phyloP scores from a whole-genome alignment of 352 stramenopile species.

The Globisporangium perplexum region DNA sequence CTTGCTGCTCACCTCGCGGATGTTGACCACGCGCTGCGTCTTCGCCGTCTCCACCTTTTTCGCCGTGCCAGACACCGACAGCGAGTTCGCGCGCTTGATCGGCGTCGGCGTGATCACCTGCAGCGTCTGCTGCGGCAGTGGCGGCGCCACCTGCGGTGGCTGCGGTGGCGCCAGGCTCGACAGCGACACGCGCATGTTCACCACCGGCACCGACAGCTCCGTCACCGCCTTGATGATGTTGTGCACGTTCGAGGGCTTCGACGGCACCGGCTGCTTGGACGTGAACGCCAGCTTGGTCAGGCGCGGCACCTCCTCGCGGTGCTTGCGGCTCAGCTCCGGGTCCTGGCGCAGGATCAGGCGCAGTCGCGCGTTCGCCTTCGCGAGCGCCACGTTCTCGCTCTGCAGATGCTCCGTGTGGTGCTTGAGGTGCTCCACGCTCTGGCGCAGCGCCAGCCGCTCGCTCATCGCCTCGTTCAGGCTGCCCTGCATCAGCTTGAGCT shows the following conservation, averaged over 20 bases:
- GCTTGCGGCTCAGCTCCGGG: slow-evolving; percentile 76
- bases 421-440: slow-evolving; percentile 65
- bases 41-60: slow-evolving; percentile 64
- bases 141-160: slow-evolving; percentile 23
- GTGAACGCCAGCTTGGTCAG: slow-evolving; percentile 76
- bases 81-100: slow-evolving; percentile 56
- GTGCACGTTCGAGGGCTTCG: slow-evolving; percentile 33
- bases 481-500: slow-evolving; percentile 72
- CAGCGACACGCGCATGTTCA: slow-evolving; percentile 42
- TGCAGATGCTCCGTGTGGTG: slow-evolving; percentile 76
- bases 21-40: slow-evolving; percentile 73
- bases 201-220: slow-evolving; percentile 28
- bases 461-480: slow-evolving; percentile 65
- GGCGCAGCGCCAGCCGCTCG: slow-evolving; percentile 65
- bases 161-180: slow-evolving; percentile 40
- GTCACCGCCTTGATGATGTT: slow-evolving; percentile 35
- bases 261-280: slow-evolving; percentile 52
- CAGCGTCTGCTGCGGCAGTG: slow-evolving; percentile 12
- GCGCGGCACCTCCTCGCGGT: slow-evolving; percentile 78
- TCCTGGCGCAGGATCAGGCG: slow-evolving; percentile 81
- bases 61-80: slow-evolving; percentile 17
- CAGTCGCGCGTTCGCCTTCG: slow-evolving; percentile 78
- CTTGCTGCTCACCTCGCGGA: slow-evolving; percentile 40
- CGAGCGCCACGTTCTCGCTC: slow-evolving; percentile 78
- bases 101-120: slow-evolving; percentile 23